Conservation (phyloP, 108 stramenopile genomes). For the Pseudonitzschia multiseries region DNA sequence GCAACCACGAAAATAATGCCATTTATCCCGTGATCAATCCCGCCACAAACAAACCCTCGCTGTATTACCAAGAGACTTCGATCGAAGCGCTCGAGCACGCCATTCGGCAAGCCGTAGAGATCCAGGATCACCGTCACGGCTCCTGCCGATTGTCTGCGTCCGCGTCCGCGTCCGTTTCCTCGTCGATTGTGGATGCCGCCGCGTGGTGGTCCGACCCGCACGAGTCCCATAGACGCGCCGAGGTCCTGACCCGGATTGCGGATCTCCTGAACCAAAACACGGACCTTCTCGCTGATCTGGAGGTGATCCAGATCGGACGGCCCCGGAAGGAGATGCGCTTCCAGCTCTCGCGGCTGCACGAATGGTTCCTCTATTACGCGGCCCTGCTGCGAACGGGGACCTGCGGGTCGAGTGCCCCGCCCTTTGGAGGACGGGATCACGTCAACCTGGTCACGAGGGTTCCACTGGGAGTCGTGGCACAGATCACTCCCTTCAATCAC, state of each 20-base stretch:
- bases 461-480: conserved; percentile 79
- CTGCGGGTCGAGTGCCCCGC: conserved; percentile 6
- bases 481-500: conserved; percentile 89
- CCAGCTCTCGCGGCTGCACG: conserved; percentile 18
- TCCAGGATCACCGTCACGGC: not conserved
- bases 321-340: conserved; percentile 79
- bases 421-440: conserved; percentile 30
- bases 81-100: conserved; percentile 65
- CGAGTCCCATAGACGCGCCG: conserved; percentile 43
- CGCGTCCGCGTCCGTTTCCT: conserved; percentile 23
- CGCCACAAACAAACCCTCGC: conserved; percentile 42
- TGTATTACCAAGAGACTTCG: conserved; percentile 48
- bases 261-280: conserved; percentile 87
- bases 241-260: conserved; percentile 45
- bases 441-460: conserved; percentile 34
- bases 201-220: conserved; percentile 56
- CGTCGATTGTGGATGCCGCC: conserved; percentile 34
- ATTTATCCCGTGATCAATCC: conserved; percentile 39
- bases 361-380: conserved; percentile 56
- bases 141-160: conserved; percentile 15
- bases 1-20: not conserved
- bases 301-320: conserved; percentile 33
- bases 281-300: conserved; percentile 82
- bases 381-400: conserved; percentile 9
- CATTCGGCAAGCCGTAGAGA: conserved; percentile 24